Evolutionary conservation across 2,329 filamentous ascomycete species (phyloP).

Genomic region (Trichophyton verrucosum): DNA sequence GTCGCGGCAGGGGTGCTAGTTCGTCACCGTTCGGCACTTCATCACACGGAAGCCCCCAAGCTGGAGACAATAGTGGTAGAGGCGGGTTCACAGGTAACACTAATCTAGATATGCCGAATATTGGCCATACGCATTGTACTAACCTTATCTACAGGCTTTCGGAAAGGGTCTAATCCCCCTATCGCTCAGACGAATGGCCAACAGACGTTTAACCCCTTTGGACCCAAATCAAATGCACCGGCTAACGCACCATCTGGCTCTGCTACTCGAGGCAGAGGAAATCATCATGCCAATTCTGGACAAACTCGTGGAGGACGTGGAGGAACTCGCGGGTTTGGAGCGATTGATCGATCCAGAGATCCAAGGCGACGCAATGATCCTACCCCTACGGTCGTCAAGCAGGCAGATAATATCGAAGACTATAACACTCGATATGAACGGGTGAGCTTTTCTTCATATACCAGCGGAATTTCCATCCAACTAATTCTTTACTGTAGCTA

Average conservation of each 20-base stretch:
- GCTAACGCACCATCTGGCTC: neutral
- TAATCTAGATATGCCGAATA: neutral
- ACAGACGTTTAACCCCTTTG: neutral
- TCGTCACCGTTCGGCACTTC: neutral
- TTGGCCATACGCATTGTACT: neutral
- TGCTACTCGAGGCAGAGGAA: neutral
- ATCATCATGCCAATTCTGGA: neutral
- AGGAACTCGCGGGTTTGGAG: neutral
- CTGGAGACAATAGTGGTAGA: neutral
- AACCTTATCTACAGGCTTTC: neutral
- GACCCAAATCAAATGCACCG: neutral
- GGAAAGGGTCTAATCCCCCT: neutral
- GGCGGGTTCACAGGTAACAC: neutral
- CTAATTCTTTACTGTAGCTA: conserved; percentile 23
- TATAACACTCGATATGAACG: conserved; percentile 15
- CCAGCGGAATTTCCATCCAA: neutral
- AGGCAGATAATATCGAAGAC: conserved; percentile 4
- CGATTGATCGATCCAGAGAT: conserved; percentile 13
- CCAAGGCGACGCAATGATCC: conserved; percentile 8
- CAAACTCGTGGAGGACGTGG: neutral
- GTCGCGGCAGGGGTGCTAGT: neutral
- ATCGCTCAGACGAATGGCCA: neutral
- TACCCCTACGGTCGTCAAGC: neutral
- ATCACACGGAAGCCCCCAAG: neutral
- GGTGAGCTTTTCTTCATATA: conserved; percentile 2